These are phyloP conservation scores for Murraya koenigii DNA, from an alignment of 345 rosid species.

Conservation along the genomic window DNA sequence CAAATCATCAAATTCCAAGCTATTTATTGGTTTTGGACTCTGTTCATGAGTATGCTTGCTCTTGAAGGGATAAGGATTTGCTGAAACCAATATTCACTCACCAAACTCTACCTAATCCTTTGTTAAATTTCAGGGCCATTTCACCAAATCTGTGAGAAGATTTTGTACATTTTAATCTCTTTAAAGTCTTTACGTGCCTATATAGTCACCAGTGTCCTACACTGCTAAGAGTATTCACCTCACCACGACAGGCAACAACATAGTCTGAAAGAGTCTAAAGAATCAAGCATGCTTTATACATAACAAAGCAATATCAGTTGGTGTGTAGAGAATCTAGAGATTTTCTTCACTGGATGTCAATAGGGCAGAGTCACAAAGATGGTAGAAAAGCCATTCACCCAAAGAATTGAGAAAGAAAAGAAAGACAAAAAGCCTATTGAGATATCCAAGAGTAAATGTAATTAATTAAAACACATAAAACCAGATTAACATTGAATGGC, in stretches of 20 bases:
- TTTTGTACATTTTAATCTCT: neutral
- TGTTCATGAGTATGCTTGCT: neutral
- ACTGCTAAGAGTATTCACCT: neutral
- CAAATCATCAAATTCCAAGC: no score
- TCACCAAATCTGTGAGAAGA: neutral
- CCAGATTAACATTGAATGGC: neutral
- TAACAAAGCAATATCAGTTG: no score
- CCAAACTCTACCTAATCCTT: neutral
- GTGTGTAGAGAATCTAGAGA: neutral
- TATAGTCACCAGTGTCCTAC: neutral
- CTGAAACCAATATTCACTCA: neutral
- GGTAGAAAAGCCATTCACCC: neutral
- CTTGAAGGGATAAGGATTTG: neutral
- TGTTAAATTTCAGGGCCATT: neutral
- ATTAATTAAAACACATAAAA: neutral
- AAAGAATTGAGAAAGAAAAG: neutral
- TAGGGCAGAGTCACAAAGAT: neutral
- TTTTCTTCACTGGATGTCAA: neutral
- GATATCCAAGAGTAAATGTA: neutral
- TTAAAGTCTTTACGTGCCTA: neutral
- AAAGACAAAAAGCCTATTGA: neutral
- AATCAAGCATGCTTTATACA: neutral
- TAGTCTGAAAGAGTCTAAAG: neutral
- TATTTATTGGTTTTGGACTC: neutral
- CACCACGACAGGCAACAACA: neutral